Evolutionary conservation across 371 early-diverging fungal species (phyloP).

Genomic region (Fennellomyces sp.): DNA sequence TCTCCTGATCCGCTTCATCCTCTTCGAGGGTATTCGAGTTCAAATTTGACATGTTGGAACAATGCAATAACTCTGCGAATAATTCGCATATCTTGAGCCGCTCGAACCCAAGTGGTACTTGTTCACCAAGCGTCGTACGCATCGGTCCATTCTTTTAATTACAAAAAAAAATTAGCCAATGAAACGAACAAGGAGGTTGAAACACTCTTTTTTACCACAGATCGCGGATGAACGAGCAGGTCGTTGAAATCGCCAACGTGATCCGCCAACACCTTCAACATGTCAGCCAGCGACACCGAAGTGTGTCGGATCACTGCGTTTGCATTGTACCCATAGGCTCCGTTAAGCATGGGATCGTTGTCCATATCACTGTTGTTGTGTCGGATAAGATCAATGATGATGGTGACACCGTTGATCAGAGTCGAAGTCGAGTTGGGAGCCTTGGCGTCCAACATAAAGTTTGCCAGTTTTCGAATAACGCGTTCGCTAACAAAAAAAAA

Average conservation of each 20-base stretch:
- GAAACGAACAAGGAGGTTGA: not conserved
- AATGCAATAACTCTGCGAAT: conserved; percentile 92
- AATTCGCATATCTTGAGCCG: conserved; percentile 93
- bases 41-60: conserved; percentile 79
- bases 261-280: conserved; percentile 78
- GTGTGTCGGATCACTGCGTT: conserved; percentile 21
- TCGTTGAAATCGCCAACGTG: conserved; percentile 69
- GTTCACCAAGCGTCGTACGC: conserved; percentile 68
- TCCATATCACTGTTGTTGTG: conserved; percentile 75
- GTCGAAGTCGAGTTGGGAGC: conserved; percentile 83
- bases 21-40: conserved; percentile 30
- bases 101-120: conserved; percentile 88
- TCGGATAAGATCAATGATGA: conserved; percentile 95
- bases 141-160: conserved; percentile 41
- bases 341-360: conserved; percentile 31
- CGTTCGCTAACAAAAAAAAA: conserved; percentile 55
- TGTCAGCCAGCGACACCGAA: conserved; percentile 64
- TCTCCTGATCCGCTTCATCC: conserved; percentile 1
- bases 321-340: conserved; percentile 25
- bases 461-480: conserved; percentile 71
- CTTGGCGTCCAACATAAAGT: conserved; percentile 83
- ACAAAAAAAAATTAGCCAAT: not conserved
- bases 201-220: conserved; percentile 42
- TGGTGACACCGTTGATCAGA: conserved; percentile 88
- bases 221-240: conserved; percentile 61